Conservation (phyloP, 345 rosid species). For the Salix brachista region DNA sequence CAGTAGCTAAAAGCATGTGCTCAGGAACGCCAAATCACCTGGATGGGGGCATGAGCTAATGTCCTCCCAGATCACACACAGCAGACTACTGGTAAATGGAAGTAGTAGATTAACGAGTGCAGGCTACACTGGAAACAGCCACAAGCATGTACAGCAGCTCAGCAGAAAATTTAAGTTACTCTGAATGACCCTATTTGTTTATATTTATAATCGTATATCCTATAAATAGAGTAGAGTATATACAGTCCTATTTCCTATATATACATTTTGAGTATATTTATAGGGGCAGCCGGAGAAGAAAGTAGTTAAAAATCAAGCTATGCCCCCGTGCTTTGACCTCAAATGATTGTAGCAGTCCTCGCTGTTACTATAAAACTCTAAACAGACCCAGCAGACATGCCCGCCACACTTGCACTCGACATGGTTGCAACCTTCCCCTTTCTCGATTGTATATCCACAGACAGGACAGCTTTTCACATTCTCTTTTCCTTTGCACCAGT, state of each 20-base stretch:
- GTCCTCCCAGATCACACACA: background rate
- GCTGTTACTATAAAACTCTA: slow-evolving; percentile 35
- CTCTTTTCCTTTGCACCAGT: slow-evolving; percentile 72
- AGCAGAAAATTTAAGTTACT: no score
- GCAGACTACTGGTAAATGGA: background rate
- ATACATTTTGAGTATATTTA: background rate
- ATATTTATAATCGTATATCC: no score
- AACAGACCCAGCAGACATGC: slow-evolving; percentile 87
- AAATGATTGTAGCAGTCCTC: slow-evolving; percentile 64
- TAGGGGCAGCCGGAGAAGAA: background rate
- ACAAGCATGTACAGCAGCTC: no score
- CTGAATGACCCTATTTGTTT: no score
- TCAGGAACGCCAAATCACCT: background rate
- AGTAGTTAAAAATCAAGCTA: background rate
- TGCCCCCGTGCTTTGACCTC: slow-evolving; percentile 34
- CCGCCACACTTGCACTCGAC: slow-evolving; percentile 69
- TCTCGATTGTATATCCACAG: slow-evolving; percentile 70
- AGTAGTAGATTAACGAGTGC: background rate
- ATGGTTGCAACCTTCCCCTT: slow-evolving; percentile 84
- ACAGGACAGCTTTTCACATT: slow-evolving; percentile 66
- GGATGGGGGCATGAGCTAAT: background rate
- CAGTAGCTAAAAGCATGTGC: background rate
- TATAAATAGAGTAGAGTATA: no score
- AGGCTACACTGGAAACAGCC: background rate
- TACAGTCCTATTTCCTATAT: background rate